Evolutionary conservation across 306 rosid species (phyloP).

Genomic region (Malus sieversii): DNA sequence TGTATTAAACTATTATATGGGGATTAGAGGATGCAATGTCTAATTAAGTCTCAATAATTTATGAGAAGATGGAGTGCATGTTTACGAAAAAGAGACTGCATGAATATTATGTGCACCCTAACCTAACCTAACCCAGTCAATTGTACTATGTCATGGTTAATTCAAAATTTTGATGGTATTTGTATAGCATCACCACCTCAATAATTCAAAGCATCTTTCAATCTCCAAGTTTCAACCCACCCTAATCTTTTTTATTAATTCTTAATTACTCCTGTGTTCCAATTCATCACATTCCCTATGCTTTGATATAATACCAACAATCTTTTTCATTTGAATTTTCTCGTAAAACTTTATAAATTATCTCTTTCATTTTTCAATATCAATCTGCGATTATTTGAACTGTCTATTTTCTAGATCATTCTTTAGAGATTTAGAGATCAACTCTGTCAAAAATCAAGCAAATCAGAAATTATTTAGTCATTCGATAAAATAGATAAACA

Average conservation of each 20-base stretch:
- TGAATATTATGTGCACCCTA: neutral
- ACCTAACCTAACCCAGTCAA: neutral
- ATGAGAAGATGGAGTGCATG: constrained; percentile 6
- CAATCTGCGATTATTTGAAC: no score
- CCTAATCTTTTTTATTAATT: neutral
- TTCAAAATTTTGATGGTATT: neutral
- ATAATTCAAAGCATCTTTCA: constrained; percentile 5
- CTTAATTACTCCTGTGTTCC: neutral
- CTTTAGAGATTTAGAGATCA: neutral
- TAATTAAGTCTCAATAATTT: neutral
- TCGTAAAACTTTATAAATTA: no score
- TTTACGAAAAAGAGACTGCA: neutral
- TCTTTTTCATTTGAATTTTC: no score
- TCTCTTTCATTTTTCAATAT: neutral
- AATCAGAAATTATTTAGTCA: neutral
- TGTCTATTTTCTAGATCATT: no score
- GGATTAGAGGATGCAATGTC: neutral
- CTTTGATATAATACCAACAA: no score
- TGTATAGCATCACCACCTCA: neutral
- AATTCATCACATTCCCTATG: neutral
- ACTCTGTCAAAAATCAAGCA: neutral
- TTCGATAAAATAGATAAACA: no score
- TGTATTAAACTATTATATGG: neutral
- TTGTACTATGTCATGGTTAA: neutral
- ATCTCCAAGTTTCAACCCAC: neutral